Evolutionary conservation across 441 rosid species (phyloP).

Genomic region (Arabidopsis lyrata): DNA sequence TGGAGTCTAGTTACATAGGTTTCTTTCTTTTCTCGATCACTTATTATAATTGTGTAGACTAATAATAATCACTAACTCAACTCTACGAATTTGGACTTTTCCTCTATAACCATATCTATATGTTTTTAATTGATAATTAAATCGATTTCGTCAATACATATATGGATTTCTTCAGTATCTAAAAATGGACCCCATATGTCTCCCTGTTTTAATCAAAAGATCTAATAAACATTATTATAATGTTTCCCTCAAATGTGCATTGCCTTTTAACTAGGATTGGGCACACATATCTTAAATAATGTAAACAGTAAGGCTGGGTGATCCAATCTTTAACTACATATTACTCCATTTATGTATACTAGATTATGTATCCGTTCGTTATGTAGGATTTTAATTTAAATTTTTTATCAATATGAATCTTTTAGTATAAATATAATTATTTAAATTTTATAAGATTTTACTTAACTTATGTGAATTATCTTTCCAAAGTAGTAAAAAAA

Average conservation of each 20-base stretch:
- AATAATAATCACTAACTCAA: slow-evolving; percentile 26
- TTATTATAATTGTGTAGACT: slow-evolving; percentile 25
- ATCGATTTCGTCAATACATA: not conserved
- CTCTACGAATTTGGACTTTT: slow-evolving; percentile 33
- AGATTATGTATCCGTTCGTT: no score
- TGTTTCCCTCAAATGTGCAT: not conserved
- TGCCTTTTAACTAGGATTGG: not conserved
- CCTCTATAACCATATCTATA: not conserved
- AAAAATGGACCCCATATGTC: slow-evolving; percentile 38
- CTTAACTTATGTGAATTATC: no score
- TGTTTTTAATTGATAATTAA: not conserved
- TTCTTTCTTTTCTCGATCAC: slow-evolving; percentile 17
- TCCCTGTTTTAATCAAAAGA: slow-evolving; percentile 21
- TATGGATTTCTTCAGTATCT: slow-evolving; percentile 14
- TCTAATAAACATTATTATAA: slow-evolving; percentile 5
- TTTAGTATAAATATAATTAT: no score
- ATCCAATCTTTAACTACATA: not conserved
- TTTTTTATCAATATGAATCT: no score
- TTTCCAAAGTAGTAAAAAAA: no score
- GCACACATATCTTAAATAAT: not conserved
- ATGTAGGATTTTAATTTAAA: no score
- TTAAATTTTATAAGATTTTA: no score
- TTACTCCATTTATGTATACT: no score
- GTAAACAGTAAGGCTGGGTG: not conserved
- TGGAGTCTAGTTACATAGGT: slow-evolving; percentile 9